Conservation (phyloP, 1,139 yeast species). For the Diutina neorugosa region DNA sequence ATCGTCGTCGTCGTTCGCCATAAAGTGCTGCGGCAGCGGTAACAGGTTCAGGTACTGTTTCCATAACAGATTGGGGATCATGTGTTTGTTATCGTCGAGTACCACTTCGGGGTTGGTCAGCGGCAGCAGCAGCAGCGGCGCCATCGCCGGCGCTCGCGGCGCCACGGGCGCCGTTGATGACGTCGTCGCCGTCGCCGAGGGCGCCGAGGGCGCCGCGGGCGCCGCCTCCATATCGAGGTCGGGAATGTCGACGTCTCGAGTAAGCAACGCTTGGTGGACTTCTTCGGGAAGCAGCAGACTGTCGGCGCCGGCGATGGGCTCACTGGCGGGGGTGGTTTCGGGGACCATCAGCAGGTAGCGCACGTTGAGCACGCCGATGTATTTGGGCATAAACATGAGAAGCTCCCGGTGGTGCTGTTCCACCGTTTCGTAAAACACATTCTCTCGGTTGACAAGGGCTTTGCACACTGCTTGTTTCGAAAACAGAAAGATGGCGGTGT, state of each 20-base stretch:
- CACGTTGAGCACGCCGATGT: conserved; percentile 88
- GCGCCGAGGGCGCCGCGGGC: background rate
- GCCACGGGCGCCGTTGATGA: conserved; percentile 3
- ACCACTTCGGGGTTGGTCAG: conserved; percentile 60
- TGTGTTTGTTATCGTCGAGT: conserved; percentile 79
- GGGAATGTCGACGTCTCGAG: background rate
- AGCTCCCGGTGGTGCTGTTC: conserved; percentile 69
- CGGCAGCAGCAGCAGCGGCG: conserved; percentile 8
- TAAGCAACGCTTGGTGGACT: background rate
- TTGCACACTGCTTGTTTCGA: conserved; percentile 93
- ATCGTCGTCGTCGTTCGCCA: conserved; percentile 5
- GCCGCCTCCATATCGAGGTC: background rate
- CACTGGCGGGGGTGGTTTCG: conserved; percentile 4
- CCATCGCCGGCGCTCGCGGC: conserved; percentile 3
- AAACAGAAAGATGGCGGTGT: conserved; percentile 89
- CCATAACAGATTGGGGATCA: conserved; percentile 71
- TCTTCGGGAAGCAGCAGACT: background rate
- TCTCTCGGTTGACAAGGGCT: conserved; percentile 80
- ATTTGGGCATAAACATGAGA: conserved; percentile 78
- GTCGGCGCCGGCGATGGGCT: background rate
- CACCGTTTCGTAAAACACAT: conserved; percentile 81
- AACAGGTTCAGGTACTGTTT: conserved; percentile 42
- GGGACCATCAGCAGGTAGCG: conserved; percentile 49
- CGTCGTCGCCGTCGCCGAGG: no score
- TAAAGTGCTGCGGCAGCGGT: conserved; percentile 28